Evolutionary conservation across 306 rosid genomes (phyloP).

Genomic region (Rosa chinensis): DNA sequence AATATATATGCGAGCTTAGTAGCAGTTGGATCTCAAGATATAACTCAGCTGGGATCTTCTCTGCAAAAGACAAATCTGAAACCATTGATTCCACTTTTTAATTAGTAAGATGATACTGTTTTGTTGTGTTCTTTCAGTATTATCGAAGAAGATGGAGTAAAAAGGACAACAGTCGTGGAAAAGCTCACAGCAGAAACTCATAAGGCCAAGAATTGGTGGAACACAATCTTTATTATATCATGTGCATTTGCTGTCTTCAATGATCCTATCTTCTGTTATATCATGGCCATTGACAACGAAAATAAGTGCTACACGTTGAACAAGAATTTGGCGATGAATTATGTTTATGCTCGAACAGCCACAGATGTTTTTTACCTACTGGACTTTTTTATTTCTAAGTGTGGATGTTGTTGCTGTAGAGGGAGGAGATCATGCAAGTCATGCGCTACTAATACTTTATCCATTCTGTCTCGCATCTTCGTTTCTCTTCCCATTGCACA

Average conservation of each 20-base stretch:
- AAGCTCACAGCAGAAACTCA: background rate
- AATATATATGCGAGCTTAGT: too few relatives aligned
- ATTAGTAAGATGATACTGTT: too few relatives aligned
- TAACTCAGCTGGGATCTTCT: too few relatives aligned
- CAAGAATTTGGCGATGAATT: rapidly evolving
- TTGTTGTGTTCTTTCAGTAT: background rate
- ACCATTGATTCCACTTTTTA: too few relatives aligned
- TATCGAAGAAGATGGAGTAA: background rate
- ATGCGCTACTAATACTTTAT: too few relatives aligned
- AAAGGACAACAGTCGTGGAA: rapidly evolving
- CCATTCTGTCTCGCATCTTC: background rate
- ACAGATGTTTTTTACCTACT: background rate
- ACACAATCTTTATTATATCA: background rate
- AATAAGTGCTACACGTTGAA: background rate
- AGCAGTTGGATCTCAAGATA: too few relatives aligned
- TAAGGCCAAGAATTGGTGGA: background rate
- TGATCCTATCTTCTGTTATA: background rate
- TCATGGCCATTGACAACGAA: background rate
- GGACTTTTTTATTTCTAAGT: background rate
- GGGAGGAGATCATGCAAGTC: background rate
- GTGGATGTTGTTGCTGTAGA: background rate
- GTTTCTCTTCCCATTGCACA: background rate
- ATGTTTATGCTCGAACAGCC: background rate
- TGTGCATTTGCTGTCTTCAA: background rate
- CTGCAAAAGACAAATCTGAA: too few relatives aligned